Evolutionary conservation across 2,329 filamentous ascomycete species (phyloP), one percentile per base, ranked within the genome.

Genomic region (Trichoderma sp.): DNA sequence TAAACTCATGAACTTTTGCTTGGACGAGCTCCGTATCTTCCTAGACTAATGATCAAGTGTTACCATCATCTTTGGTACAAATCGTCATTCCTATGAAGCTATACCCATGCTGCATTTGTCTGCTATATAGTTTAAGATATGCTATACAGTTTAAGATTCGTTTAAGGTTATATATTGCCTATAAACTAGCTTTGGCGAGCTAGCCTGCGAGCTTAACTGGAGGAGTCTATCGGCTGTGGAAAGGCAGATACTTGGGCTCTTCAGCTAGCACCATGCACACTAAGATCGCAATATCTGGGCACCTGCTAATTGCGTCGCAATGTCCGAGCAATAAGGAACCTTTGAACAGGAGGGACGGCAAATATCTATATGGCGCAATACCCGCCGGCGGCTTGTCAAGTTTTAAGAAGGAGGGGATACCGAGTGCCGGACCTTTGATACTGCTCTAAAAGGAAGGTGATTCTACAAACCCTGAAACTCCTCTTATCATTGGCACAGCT

Each of bases 291-390:
- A 34, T 15, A 32, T 34, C 47, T 68, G 26, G 23, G 17, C 55
- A 69, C 66, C 66, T 69, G 66, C 66, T 69, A 12, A 34, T 69
- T 62, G 32, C 11, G 66, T 69, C 57, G 13, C 9, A 17, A 53
- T 13, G 66, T 69, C 66, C 66, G 66, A 69, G 26, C 1, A 30
- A 43, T 20, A 11, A 43, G 65, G 65, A 58, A 68, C 65, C 65
- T 69, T 69, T 69, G 66, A 62, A 47, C 11, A n/a, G 36, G 26
- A 34, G 6, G 57, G 11, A 30, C 66, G 66, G 36, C 26, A 69
- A 12, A 26, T 28, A 15, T 34, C 55, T 62, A 61, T 57, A 69
- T 62, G 43, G 57, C 55, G 66, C 55, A 47, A 69, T 69, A 43
- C n/a, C 57, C 28, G 43, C 36, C 66, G 55, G 55, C 55, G 43